Conservation (phyloP, 108 stramenopile species). For the Heterococcus sp. region DNA sequence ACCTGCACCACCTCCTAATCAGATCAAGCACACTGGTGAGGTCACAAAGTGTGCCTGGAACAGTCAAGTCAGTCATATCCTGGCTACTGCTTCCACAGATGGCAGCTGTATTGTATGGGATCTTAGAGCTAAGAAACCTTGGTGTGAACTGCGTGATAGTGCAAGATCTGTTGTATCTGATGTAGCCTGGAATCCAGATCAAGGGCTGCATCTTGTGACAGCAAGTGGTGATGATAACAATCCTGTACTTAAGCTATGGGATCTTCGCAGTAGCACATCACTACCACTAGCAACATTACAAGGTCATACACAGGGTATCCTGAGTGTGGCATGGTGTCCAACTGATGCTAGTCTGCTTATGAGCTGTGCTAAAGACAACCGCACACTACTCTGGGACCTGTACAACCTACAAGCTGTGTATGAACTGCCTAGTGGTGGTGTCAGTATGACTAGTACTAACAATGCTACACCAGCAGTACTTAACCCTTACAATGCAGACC, state of each 20-base stretch:
- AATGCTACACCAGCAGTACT: no score
- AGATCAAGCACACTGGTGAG: conserved; percentile 69
- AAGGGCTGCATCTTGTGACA: conserved; percentile 89
- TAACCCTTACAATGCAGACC: no score
- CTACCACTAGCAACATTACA: conserved; percentile 80
- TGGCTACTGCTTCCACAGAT: conserved; percentile 77
- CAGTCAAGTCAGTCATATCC: conserved; percentile 87
- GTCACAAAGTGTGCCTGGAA: conserved; percentile 91
- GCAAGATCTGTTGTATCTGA: conserved; percentile 68
- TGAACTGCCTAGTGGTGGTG: no score
- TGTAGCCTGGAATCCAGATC: conserved; percentile 87
- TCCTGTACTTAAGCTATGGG: conserved; percentile 88
- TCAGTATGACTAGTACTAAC: no score
- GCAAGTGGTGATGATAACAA: conserved; percentile 77
- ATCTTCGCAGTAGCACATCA: conserved; percentile 82
- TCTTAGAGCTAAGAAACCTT: conserved; percentile 82
- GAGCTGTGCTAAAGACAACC: no score
- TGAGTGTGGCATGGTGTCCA: conserved; percentile 94
- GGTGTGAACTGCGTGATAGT: conserved; percentile 78
- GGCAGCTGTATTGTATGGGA: conserved; percentile 91
- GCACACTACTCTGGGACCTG: no score
- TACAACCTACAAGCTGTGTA: no score
- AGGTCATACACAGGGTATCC: conserved; percentile 83
- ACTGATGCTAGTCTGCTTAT: no score
- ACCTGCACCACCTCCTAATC: conserved; percentile 48